phyloP scores from a whole-genome alignment of 163 green algal species.

The Coccomyxa subellipsoidea region DNA sequence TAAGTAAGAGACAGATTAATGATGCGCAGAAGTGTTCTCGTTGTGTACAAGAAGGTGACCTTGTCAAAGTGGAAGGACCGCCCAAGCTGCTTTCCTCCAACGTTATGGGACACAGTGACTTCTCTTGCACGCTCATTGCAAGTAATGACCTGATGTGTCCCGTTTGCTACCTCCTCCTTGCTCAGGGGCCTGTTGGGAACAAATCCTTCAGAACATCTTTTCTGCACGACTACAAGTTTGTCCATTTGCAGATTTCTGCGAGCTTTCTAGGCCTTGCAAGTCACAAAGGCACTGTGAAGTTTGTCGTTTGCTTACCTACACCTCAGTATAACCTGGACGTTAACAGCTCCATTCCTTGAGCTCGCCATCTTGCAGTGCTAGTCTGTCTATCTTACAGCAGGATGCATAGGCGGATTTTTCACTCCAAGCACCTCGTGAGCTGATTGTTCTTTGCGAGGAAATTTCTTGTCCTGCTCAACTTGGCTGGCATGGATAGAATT shows the following conservation, averaged over 20 bases:
- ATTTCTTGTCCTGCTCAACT: not conserved
- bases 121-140: constrained; percentile 78
- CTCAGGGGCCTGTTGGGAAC: constrained; percentile 57
- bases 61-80: constrained; percentile 94
- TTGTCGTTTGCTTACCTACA: constrained; percentile 86
- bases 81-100: constrained; percentile 73
- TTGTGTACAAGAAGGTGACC: no score
- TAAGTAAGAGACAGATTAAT: no score
- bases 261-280: no score
- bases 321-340: constrained; percentile 94
- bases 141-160: constrained; percentile 70
- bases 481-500: not conserved
- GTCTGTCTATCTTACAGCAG: not conserved
- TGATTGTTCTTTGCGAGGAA: no score
- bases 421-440: no score
- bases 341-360: constrained; percentile 48
- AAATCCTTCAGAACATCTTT: not conserved
- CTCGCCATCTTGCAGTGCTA: not conserved
- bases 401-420: not conserved
- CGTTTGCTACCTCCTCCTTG: constrained; percentile 67
- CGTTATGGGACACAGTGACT: constrained; percentile 75
- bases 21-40: no score
- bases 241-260: no score
- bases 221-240: not conserved
- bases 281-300: not conserved